Conservation (phyloP, 306 rosid species). For the Casuarina glauca region DNA sequence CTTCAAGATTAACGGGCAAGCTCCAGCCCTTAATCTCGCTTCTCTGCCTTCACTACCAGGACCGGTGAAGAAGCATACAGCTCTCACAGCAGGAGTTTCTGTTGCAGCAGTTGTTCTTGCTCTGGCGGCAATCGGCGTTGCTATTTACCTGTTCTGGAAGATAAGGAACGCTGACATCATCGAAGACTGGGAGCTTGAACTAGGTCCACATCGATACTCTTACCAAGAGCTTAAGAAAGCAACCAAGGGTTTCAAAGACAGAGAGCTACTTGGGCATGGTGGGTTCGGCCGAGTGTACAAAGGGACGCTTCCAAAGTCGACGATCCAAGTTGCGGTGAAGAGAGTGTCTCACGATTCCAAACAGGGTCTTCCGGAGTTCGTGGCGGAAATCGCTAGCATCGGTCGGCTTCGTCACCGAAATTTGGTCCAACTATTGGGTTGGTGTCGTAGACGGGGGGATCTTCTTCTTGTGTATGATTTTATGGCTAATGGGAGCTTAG, state of each 20-base stretch:
- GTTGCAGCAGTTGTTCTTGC: slow-evolving; percentile 29
- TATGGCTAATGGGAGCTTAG: slow-evolving; percentile 86
- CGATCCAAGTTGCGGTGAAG: slow-evolving; percentile 67
- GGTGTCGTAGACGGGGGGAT: slow-evolving; percentile 78
- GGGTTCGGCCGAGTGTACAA: slow-evolving; percentile 81
- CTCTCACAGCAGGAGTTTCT: slow-evolving; percentile 41
- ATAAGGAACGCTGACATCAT: slow-evolving; percentile 63
- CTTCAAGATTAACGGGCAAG: slow-evolving; percentile 61
- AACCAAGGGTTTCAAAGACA: slow-evolving; percentile 61
- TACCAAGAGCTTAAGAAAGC: slow-evolving; percentile 80
- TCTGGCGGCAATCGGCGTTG: slow-evolving; percentile 25
- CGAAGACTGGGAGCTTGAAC: slow-evolving; percentile 77
- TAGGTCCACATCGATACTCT: slow-evolving; percentile 86
- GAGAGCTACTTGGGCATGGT: slow-evolving; percentile 69
- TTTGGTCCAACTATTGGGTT: slow-evolving; percentile 68
- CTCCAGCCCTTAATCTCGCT: slow-evolving; percentile 54
- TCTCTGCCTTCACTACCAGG: slow-evolving; percentile 62
- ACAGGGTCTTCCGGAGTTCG: slow-evolving; percentile 76
- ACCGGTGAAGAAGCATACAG: slow-evolving; percentile 53
- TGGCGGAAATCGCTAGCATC: slow-evolving; percentile 79
- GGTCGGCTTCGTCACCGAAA: slow-evolving; percentile 85
- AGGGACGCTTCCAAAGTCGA: slow-evolving; percentile 63
- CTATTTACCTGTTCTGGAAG: slow-evolving; percentile 46
- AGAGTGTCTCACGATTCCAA: slow-evolving; percentile 74
- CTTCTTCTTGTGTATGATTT: slow-evolving; percentile 74